Evolutionary conservation across 768 basidiomycete genomes (phyloP).

Genomic region (Hygrophorus russula): DNA sequence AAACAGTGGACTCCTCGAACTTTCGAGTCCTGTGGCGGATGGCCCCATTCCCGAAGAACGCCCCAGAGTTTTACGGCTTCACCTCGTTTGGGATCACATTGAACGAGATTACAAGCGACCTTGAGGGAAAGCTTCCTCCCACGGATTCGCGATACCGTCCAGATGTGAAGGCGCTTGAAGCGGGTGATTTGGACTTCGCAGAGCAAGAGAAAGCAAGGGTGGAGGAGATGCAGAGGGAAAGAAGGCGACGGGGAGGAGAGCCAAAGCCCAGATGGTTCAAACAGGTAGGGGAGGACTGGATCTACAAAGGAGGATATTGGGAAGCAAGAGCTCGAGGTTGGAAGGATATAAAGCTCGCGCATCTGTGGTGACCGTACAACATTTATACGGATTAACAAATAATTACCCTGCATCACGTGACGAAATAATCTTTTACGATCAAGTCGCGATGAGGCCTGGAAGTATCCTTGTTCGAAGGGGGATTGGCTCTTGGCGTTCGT

Average conservation of each 20-base stretch:
- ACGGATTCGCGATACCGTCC: constrained; percentile 79
- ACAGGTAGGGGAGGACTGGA: constrained; percentile 59
- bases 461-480: background rate
- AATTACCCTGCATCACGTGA: no score
- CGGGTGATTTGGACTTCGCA: constrained; percentile 59
- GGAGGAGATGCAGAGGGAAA: constrained; percentile 68
- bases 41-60: constrained; percentile 59
- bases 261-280: constrained; percentile 66
- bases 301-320: constrained; percentile 77
- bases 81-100: constrained; percentile 70
- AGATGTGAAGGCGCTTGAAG: constrained; percentile 75
- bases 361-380: constrained; percentile 51
- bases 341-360: constrained; percentile 35
- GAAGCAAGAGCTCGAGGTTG: constrained; percentile 57
- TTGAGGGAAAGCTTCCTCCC: constrained; percentile 52
- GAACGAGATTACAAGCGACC: constrained; percentile 66
- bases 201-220: constrained; percentile 62
- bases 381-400: background rate
- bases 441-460: no score
- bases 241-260: constrained; percentile 52
- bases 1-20: constrained; percentile 53
- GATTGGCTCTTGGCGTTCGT: background rate
- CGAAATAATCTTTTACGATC: no score
- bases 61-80: constrained; percentile 71
- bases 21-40: constrained; percentile 73